Base-by-base conservation (phyloP, 148 eudicot species). In the Persicaria maculosa region DNA sequence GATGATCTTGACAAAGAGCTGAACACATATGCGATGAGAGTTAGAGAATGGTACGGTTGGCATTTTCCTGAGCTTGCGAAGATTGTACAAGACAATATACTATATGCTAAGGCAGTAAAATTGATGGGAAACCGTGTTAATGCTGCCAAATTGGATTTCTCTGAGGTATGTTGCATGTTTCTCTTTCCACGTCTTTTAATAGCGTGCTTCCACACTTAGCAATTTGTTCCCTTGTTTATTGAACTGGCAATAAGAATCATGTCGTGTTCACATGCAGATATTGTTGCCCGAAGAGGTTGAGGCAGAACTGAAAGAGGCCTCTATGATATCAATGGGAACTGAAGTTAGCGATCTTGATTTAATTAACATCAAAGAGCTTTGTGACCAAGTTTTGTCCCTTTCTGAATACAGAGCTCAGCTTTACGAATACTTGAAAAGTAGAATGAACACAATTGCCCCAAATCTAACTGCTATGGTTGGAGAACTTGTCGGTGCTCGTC, bases 1-100 rank as follows among this genome's bases (percentile, higher is more conserved):
- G 98, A 94, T 85, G 98, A 94, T 81, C 97, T 94, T 79, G 97
- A 94, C 81, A 94, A 94, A 76, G 98, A 94, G 85, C 87, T 94
- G 40, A 94, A 94, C 80, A 94, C 97, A 20, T 95, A 92, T 79
- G 97, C 96, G 19, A 95, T 92, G 98, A 90, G 98, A 79, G 97
- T 92, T 62, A 86, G 92, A 36, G 98, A 95, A 82, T 95, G 98
- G 98, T 95, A 90, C 80, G 98, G 98, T 7, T 95, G 98, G 98
- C 98, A 95, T 90, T 95, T 95, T 77, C 98, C 98, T 0, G 97
- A 95, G 88, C 97, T 95, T 73, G 93, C 97, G 47, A 94, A 90
- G 80, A 88, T 94, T 72, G 81, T 94, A 7, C 87, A 80, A 83
- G 98, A 94, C 80, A 94, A 94, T 74, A 91, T 94, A 48, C 81